Base-by-base conservation (phyloP, 805 yeast species). In the Barnettozyma wickerhamii region DNA sequence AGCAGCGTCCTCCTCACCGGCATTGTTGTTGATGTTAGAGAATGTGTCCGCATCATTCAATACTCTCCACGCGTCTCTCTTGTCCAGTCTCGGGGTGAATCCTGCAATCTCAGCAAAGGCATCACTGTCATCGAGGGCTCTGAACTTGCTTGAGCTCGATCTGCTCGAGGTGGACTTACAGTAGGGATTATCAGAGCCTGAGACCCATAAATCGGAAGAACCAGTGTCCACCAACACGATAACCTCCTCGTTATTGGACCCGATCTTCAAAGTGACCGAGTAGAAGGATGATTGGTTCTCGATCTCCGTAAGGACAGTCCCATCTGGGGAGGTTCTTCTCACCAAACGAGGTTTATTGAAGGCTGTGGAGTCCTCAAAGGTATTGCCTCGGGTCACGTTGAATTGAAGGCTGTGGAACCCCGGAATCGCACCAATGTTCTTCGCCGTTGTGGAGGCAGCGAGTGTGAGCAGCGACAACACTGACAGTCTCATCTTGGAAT, bases 171-270 rank as follows among this genome's bases (percentile, higher is more conserved):
- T 10, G 3, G 30, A 15, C 15, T 26, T 10, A 42, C 68, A 64
- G 37, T 48, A 62, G 2, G 62, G 55, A 40, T 64, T 64, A 1
- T 34, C 29, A 3, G 44, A 29, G 55, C 56, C 41, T 10, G 45
- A 44, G 33, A 63, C 58, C 68, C 68, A 63, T 19, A 63, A 51
- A 35, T 63, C 68, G 3, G 65, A 52, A 3, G 65, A 60, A 0
- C 66, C 68, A 1, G 66, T 63, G 35, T 63, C 68, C 4, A 63
- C 34, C 37, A 61, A 40, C 7, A 60, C 64, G n/a, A 42, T 44
- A 6, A 63, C 50, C 15, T 50, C 39, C 19, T 55, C 55, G 13
- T 35, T 38, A 10, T 38, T 19, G 12, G 49, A 43, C 3, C 45
- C 50, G 14, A 51, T 14, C 17, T 41, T 34, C 18, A 50, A 19